Percentiles rank a stretch among this genome's conserved stretches.
phyloP scores from a whole-genome alignment of 1,284 basidiomycete species.

The Cryptococcus sp. region DNA sequence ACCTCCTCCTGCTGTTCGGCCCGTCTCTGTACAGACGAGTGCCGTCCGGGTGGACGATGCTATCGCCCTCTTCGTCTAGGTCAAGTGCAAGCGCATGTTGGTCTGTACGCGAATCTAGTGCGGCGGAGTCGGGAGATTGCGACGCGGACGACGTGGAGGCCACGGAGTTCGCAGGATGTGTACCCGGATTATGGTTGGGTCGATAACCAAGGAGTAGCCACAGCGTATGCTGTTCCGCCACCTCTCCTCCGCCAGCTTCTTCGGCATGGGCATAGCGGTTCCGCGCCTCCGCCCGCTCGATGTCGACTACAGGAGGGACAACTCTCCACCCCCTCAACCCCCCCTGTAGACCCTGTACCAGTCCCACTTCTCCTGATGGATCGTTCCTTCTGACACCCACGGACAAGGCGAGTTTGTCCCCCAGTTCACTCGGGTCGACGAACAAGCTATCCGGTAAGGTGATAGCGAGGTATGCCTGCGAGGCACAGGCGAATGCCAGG shows the following conservation, averaged over 20 bases:
- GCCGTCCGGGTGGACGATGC: neutral
- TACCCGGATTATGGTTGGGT: too few species aligned
- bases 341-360: too few species aligned
- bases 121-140: too few species aligned
- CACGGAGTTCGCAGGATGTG: too few species aligned
- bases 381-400: neutral
- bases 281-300: conserved; percentile 31
- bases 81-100: too few species aligned
- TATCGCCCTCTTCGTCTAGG: too few species aligned
- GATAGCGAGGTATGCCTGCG: conserved; percentile 22
- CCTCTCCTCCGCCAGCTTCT: neutral
- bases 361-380: too few species aligned
- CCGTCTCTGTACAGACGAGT: neutral
- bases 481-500: neutral
- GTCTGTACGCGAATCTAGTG: too few species aligned
- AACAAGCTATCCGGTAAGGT: conserved; percentile 42
- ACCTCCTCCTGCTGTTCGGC: neutral
- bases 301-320: conserved; percentile 30
- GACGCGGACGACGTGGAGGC: too few species aligned
- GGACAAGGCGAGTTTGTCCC: conserved; percentile 9
- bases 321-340: conserved; percentile 4
- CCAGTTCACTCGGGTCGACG: conserved; percentile 34
- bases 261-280: neutral
- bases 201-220: too few species aligned
- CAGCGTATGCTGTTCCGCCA: too few species aligned